phyloP scores from a whole-genome alignment of 164 flowering plant genomes.

The Chimonanthus praecox region DNA sequence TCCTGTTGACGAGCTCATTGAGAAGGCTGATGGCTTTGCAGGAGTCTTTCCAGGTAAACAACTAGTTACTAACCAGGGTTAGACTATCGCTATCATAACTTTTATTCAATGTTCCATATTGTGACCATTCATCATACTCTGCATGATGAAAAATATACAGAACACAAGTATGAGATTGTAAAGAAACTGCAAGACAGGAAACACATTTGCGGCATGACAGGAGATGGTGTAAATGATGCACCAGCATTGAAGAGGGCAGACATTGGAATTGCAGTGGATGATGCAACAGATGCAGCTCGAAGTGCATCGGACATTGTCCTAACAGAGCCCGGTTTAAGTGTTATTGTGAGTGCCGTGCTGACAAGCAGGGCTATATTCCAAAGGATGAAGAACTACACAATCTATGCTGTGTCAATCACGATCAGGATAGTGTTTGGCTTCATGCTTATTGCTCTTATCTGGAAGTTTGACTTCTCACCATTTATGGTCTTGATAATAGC shows the following conservation, averaged over 20 bases:
- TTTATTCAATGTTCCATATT: too few relatives aligned
- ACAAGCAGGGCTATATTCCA: conserved; percentile 93
- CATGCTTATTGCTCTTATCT: conserved; percentile 72
- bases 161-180: conserved; percentile 82
- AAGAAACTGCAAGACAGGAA: conserved; percentile 70
- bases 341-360: conserved; percentile 76
- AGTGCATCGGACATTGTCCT: conserved; percentile 83
- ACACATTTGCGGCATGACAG: conserved; percentile 84
- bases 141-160: conserved; percentile 19
- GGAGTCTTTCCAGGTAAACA: conserved; percentile 88
- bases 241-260: conserved; percentile 87
- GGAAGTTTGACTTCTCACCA: conserved; percentile 93
- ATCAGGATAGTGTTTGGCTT: conserved; percentile 85
- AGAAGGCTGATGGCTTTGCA: conserved; percentile 90
- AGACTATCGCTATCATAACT: neutral
- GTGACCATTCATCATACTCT: neutral
- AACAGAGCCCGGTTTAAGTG: conserved; percentile 87
- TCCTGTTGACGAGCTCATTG: conserved; percentile 79
- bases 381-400: conserved; percentile 94
- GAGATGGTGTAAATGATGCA: conserved; percentile 85
- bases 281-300: conserved; percentile 91
- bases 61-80: neutral
- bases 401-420: conserved; percentile 91
- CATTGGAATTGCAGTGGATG: conserved; percentile 89
- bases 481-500: conserved; percentile 89